Percentiles rank a stretch among this genome's conserved stretches.
phyloP scores from a whole-genome alignment of 2,329 filamentous ascomycete species.

The Trichoderma sp. region DNA sequence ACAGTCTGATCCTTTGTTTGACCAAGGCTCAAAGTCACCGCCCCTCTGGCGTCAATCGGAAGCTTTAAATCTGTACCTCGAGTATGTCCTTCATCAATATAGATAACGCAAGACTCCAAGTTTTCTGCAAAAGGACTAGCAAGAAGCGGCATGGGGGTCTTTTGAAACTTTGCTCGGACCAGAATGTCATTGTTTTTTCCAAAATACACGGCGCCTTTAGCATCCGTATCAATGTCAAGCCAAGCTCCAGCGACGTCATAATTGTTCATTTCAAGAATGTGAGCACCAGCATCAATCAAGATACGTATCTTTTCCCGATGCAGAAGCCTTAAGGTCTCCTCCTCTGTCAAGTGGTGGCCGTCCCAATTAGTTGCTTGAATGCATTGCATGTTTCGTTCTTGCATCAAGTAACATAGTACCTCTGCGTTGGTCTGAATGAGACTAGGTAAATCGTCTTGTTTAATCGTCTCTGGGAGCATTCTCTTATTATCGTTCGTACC shows the following conservation, averaged over 20 bases:
- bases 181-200: slow-evolving; percentile 36
- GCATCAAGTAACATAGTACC: slow-evolving; percentile 60
- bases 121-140: slow-evolving; percentile 57
- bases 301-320: slow-evolving; percentile 45
- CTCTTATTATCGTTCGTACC: slow-evolving; percentile 68
- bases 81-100: slow-evolving; percentile 53
- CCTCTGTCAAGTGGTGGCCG: slow-evolving; percentile 46
- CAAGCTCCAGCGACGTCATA: slow-evolving; percentile 50
- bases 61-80: slow-evolving; percentile 62
- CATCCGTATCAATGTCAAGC: slow-evolving; percentile 46
- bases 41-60: slow-evolving; percentile 48
- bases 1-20: slow-evolving; percentile 63
- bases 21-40: slow-evolving; percentile 57
- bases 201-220: slow-evolving; percentile 59
- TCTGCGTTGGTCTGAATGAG: slow-evolving; percentile 64
- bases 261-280: slow-evolving; percentile 64
- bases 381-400: slow-evolving; percentile 53
- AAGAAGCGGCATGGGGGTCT: slow-evolving; percentile 52
- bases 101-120: slow-evolving; percentile 55
- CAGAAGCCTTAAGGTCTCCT: slow-evolving; percentile 47
- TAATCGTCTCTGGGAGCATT: slow-evolving; percentile 60
- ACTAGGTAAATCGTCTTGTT: slow-evolving; percentile 59
- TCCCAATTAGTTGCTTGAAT: slow-evolving; percentile 34
- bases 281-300: slow-evolving; percentile 65
- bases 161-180: slow-evolving; percentile 26